Evolutionary conservation across 768 basidiomycete species (phyloP).

Genomic region (Trametes cingulata): DNA sequence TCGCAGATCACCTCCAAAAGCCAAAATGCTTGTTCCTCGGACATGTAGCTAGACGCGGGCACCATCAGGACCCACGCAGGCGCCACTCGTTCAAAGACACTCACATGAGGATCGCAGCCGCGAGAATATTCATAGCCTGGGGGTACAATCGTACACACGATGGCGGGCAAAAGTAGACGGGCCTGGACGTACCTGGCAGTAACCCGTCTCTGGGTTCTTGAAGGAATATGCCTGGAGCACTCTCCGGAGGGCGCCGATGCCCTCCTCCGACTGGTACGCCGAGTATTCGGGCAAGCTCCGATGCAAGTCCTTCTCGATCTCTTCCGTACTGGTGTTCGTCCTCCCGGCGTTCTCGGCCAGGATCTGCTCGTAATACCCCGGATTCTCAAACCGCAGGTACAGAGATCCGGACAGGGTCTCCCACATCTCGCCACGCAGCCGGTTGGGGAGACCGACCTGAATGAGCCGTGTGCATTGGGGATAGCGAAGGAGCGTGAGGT

Average conservation of each 20-base stretch:
- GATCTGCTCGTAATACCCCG: slow-evolving; percentile 76
- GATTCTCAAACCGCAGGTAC: slow-evolving; percentile 85
- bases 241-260: slow-evolving; percentile 79
- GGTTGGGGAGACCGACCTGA: slow-evolving; percentile 94
- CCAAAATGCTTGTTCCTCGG: slow-evolving; percentile 99
- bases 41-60: slow-evolving; percentile 81
- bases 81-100: slow-evolving; percentile 22
- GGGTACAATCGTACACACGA: background rate
- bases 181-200: slow-evolving; percentile 72
- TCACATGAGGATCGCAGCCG: slow-evolving; percentile 92
- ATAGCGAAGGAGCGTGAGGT: slow-evolving; percentile 93
- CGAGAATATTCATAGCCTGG: slow-evolving; percentile 96
- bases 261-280: slow-evolving; percentile 90
- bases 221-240: slow-evolving; percentile 96
- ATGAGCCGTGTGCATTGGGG: slow-evolving; percentile 97
- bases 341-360: slow-evolving; percentile 76
- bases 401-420: slow-evolving; percentile 94
- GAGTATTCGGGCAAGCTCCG: slow-evolving; percentile 95
- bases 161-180: too few relatives aligned
- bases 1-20: slow-evolving; percentile 93
- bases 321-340: slow-evolving; percentile 88
- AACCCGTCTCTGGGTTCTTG: slow-evolving; percentile 91
- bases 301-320: slow-evolving; percentile 98
- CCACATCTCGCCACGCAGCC: slow-evolving; percentile 97
- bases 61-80: background rate